These are phyloP conservation scores for Nepenthes alata DNA, from an alignment of 179 eudicot genomes.

Conservation along the genomic window DNA sequence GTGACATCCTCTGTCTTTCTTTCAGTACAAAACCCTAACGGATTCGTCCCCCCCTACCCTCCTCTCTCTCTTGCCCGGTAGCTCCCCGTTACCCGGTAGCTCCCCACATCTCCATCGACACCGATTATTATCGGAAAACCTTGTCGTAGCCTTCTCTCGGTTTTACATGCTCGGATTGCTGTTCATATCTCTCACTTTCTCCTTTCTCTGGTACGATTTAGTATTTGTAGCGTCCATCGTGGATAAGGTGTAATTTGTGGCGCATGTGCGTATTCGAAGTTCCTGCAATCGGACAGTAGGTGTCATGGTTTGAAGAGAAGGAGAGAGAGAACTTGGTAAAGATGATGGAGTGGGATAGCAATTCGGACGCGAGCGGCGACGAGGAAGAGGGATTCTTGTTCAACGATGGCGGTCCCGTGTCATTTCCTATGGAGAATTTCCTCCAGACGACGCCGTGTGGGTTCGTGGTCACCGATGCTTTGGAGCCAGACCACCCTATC, in stretches of 20 bases:
- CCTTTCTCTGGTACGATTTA: too few species aligned
- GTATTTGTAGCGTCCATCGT: too few species aligned
- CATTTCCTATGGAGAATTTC: conserved; percentile 55
- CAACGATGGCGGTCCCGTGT: conserved; percentile 45
- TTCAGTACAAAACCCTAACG: background rate
- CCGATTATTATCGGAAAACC: too few species aligned
- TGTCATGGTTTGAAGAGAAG: too few species aligned
- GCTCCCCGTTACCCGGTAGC: background rate
- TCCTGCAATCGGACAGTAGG: background rate
- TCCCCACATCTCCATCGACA: too few species aligned
- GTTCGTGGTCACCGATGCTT: conserved; percentile 74
- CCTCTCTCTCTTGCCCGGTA: background rate
- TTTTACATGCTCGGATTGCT: too few species aligned
- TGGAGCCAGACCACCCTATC: conserved; percentile 78
- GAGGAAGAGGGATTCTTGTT: conserved; percentile 53
- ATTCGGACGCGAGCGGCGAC: conserved; percentile 62
- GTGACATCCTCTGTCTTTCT: background rate
- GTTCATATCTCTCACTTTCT: too few species aligned
- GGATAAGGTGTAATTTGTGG: too few species aligned
- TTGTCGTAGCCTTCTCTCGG: too few species aligned
- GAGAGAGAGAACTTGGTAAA: conserved; percentile 2
- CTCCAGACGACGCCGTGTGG: conserved; percentile 73
- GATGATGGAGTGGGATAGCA: conserved; percentile 89
- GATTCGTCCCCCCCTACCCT: background rate
- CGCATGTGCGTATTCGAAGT: background rate